Conservation (phyloP, 768 basidiomycete genomes). For the Epithele typhae region DNA sequence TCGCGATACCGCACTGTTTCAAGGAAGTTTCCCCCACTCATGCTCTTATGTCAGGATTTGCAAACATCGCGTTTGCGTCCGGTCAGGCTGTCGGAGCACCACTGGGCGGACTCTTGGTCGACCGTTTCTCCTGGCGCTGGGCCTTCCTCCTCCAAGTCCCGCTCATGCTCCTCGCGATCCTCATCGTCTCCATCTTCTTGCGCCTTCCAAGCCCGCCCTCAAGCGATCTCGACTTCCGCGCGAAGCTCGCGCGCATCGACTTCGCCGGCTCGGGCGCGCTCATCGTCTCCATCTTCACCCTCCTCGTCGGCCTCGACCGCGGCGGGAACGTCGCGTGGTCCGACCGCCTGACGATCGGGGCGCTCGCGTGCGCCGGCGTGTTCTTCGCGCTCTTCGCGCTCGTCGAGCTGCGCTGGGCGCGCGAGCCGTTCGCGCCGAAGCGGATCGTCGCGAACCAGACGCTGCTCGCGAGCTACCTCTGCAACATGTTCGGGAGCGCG, state of each 20-base stretch:
- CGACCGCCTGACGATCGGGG: slow-evolving; percentile 20
- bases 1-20: background rate
- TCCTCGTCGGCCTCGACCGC: slow-evolving; percentile 53
- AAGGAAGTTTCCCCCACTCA: background rate
- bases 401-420: slow-evolving; percentile 46
- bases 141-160: slow-evolving; percentile 61
- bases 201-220: slow-evolving; percentile 39
- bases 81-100: slow-evolving; percentile 61
- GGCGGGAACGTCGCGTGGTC: slow-evolving; percentile 30
- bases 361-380: slow-evolving; percentile 12
- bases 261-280: slow-evolving; percentile 55
- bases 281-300: slow-evolving; percentile 48
- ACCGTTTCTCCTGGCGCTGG: slow-evolving; percentile 32
- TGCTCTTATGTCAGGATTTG: slow-evolving; percentile 34
- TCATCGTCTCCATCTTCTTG: slow-evolving; percentile 50
- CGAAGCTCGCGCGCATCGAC: slow-evolving; percentile 58
- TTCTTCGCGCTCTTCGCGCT: slow-evolving; percentile 32
- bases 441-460: slow-evolving; percentile 47
- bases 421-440: slow-evolving; percentile 58
- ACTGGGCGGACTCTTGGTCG: slow-evolving; percentile 57
- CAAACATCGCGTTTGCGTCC: slow-evolving; percentile 55
- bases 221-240: slow-evolving; percentile 36
- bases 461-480: slow-evolving; percentile 51
- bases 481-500: slow-evolving; percentile 53
- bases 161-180: slow-evolving; percentile 46